Conservation (phyloP, 2,329 filamentous ascomycete genomes). For the Fusarium concolor region DNA sequence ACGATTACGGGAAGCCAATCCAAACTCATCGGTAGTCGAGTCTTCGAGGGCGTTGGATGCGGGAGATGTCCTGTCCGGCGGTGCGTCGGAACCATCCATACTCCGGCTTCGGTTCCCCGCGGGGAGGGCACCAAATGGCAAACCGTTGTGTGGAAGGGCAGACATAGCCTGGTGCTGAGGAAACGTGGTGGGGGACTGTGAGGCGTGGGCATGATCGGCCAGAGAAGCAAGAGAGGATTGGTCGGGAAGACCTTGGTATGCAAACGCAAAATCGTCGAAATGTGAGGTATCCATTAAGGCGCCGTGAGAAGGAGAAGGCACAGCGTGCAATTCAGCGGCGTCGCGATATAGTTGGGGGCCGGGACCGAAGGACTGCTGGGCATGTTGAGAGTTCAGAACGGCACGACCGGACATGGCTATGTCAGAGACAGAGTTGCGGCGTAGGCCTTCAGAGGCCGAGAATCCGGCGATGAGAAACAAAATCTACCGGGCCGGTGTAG, state of each 20-base stretch:
- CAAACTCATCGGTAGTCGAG: constrained; percentile 69
- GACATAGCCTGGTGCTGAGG: constrained; percentile 48
- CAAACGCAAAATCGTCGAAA: constrained; percentile 66
- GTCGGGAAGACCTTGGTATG: constrained; percentile 59
- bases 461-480: constrained; percentile 22
- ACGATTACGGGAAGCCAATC: constrained; percentile 58
- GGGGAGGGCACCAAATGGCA: constrained; percentile 40
- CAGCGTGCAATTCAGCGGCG: constrained; percentile 38
- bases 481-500: constrained; percentile 16
- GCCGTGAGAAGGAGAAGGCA: constrained; percentile 37
- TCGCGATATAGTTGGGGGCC: constrained; percentile 44
- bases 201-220: constrained; percentile 50
- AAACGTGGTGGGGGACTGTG: constrained; percentile 50
- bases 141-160: constrained; percentile 38
- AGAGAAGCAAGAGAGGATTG: constrained; percentile 55
- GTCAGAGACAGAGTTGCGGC: constrained; percentile 25
- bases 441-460: constrained; percentile 36
- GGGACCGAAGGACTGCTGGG: constrained; percentile 45
- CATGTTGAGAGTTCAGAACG: constrained; percentile 49
- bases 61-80: constrained; percentile 57
- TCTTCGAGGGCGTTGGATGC: constrained; percentile 64
- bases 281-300: constrained; percentile 59
- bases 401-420: constrained; percentile 49
- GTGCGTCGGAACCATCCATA: constrained; percentile 59
- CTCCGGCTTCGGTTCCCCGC: constrained; percentile 45